phyloP scores from a whole-genome alignment of 2,329 filamentous ascomycete species.

The Parastagonospora nodorum region DNA sequence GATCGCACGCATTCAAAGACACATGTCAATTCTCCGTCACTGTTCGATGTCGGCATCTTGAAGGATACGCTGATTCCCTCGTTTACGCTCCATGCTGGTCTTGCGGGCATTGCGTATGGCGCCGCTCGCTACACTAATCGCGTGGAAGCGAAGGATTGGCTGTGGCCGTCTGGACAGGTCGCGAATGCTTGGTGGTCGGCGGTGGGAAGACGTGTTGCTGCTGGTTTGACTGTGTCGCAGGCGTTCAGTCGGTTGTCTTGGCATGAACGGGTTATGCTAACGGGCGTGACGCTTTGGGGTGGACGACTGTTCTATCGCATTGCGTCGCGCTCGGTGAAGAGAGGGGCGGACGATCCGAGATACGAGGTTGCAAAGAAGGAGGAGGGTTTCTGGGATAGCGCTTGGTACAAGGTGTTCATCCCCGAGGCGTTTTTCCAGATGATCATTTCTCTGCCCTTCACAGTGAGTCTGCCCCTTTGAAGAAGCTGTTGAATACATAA shows the following conservation, averaged over 20 bases:
- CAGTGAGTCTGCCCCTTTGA: constrained; percentile 14
- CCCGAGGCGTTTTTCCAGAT: constrained; percentile 64
- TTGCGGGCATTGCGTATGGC: constrained; percentile 59
- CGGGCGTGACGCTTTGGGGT: constrained; percentile 64
- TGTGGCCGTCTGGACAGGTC: constrained; percentile 62
- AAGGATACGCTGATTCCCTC: constrained; percentile 61
- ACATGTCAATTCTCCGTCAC: constrained; percentile 35
- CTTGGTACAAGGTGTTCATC: constrained; percentile 59
- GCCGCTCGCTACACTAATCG: constrained; percentile 58
- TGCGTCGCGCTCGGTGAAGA: constrained; percentile 53
- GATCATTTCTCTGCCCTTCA: constrained; percentile 62
- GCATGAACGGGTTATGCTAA: constrained; percentile 61
- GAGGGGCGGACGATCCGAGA: constrained; percentile 61
- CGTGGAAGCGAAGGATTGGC: constrained; percentile 65
- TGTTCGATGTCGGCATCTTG: constrained; percentile 56
- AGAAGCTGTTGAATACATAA: too few species aligned
- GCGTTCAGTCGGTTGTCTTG: constrained; percentile 58
- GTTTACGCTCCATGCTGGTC: constrained; percentile 58
- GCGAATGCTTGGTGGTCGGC: constrained; percentile 66
- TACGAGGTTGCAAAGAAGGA: constrained; percentile 60
- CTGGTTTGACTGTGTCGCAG: constrained; percentile 52
- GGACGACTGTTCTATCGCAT: constrained; percentile 61
- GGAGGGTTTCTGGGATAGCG: constrained; percentile 62
- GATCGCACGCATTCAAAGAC: constrained; percentile 40
- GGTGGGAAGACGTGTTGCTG: constrained; percentile 57